Evolutionary conservation across 2,329 filamentous ascomycete species (phyloP), one percentile per base, ranked within the genome.

Genomic region (Calonectria henricotiae): DNA sequence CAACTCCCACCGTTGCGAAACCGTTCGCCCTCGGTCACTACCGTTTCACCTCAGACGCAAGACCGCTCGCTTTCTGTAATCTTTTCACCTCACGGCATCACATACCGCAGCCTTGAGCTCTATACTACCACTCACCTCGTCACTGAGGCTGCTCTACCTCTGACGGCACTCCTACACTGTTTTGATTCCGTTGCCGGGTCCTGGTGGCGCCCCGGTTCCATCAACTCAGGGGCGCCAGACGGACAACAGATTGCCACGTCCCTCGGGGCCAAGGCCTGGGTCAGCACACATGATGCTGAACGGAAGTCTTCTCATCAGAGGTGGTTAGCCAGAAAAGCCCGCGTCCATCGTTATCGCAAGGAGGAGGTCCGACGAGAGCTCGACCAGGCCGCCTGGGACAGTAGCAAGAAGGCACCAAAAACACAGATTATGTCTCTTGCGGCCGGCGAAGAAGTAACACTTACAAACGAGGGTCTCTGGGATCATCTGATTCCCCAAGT

Each of bases 61-160:
- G 81, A 82, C 62, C 78, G 81, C 73, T 86, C 89, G 2, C 79
- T 92, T 23, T 92, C 89, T 0, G 81, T 92, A 47, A 82, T 93
- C 60, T 93, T 90, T 80, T 90, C 90, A 0, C 91, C 91, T 0
- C 90, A 92, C 76, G 91, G 91, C 13, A 87, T 90, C 44, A 83
- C 86, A 0, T 89, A 88, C 74, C 78, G 84, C 5, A 82, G 85
- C 25, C 82, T 93, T 11, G 81, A 84, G 35, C 82, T 87, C 7
- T 93, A 91, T 76, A 85, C 86, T 6, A 85, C 86, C 2, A 85
- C 86, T 0, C 88, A 92, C 76, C 87, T 92, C 3, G 82, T 89
- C 2, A 78, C 83, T 1, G 85, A 89, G 75, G 84, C 87, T 1
- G 89, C 90, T 0, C 83, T 92, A 3, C 91, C 90, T 0, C 82